Percentiles rank a stretch among this genome's conserved stretches.
Evolutionary conservation across 352 stramenopile species (phyloP).

Genomic region (Pythium brachiatum): DNA sequence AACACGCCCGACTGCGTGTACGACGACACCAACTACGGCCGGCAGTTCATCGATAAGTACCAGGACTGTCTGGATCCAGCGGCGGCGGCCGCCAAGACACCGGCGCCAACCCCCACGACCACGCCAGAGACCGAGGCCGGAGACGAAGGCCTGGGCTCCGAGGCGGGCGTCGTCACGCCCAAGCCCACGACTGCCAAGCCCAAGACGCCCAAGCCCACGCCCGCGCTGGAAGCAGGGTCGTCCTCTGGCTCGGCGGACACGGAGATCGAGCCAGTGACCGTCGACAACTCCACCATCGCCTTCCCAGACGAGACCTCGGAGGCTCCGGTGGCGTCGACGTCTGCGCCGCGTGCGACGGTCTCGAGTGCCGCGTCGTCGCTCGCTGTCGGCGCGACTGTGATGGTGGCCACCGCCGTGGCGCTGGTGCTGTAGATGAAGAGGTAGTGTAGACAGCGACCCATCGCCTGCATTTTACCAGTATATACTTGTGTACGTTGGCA

Average conservation of each 20-base stretch:
- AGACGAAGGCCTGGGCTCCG: slow-evolving; percentile 14
- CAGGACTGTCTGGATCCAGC: slow-evolving; percentile 35
- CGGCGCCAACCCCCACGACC: slow-evolving; percentile 6
- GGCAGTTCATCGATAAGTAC: slow-evolving; percentile 40
- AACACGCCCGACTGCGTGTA: slow-evolving; percentile 60
- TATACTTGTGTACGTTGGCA: slow-evolving; percentile 15
- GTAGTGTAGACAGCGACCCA: slow-evolving; percentile 4
- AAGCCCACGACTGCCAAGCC: slow-evolving; percentile 10
- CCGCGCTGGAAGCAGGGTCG: not conserved
- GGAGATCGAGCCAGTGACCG: slow-evolving; percentile 17
- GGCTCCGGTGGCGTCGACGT: slow-evolving; percentile 8
- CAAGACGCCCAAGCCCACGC: not conserved
- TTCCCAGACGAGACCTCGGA: slow-evolving; percentile 15
- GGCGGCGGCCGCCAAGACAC: not conserved
- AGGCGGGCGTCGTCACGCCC: slow-evolving; percentile 14
- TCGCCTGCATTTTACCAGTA: slow-evolving; percentile 3
- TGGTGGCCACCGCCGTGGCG: not conserved
- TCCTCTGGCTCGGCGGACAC: slow-evolving; percentile 9
- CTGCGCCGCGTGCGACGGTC: not conserved
- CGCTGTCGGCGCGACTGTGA: not conserved
- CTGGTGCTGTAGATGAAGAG: slow-evolving; percentile 10
- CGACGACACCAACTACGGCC: slow-evolving; percentile 61
- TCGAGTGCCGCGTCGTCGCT: not conserved
- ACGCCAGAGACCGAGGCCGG: not conserved
- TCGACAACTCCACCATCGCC: slow-evolving; percentile 7